Evolutionary conservation across 148 eudicot species (phyloP).

Genomic region (Camellia lanceoleosa): DNA sequence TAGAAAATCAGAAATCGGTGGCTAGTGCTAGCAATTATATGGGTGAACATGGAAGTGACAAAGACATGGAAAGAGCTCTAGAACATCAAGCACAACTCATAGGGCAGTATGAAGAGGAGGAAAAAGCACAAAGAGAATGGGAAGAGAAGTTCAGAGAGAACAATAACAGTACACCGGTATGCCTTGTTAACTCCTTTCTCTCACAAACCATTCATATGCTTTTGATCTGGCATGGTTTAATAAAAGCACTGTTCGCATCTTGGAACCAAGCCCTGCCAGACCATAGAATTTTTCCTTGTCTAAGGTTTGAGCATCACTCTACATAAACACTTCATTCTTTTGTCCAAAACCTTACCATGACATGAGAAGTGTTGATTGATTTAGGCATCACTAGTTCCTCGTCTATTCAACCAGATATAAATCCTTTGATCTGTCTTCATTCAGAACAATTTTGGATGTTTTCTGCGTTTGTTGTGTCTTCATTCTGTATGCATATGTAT

Average conservation of each 20-base stretch:
- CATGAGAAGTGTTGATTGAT: not conserved
- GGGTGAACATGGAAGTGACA: conserved; percentile 24
- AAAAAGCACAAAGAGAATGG: conserved; percentile 91
- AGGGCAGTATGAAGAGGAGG: conserved; percentile 65
- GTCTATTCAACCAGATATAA: not conserved
- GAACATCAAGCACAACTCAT: conserved; percentile 71
- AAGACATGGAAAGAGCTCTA: conserved; percentile 71
- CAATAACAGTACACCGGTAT: conserved; percentile 51
- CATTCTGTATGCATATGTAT: not conserved
- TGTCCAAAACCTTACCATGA: not conserved
- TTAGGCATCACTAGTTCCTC: not conserved
- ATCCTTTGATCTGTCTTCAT: not conserved
- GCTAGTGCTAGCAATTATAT: conserved; percentile 21
- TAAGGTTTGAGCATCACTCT: not conserved
- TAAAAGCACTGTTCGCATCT: not conserved
- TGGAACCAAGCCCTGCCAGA: not conserved
- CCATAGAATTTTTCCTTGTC: not conserved
- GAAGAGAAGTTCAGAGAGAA: conserved; percentile 75
- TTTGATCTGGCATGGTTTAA: not conserved
- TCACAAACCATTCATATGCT: conserved; percentile 13
- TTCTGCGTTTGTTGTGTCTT: not conserved
- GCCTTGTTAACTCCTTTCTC: conserved; percentile 12
- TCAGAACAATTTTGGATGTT: not conserved
- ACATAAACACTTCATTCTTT: not conserved
- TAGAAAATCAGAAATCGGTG: conserved; percentile 24